Conservation (phyloP, 768 basidiomycete species). For the Boletus tylopilopsis region DNA sequence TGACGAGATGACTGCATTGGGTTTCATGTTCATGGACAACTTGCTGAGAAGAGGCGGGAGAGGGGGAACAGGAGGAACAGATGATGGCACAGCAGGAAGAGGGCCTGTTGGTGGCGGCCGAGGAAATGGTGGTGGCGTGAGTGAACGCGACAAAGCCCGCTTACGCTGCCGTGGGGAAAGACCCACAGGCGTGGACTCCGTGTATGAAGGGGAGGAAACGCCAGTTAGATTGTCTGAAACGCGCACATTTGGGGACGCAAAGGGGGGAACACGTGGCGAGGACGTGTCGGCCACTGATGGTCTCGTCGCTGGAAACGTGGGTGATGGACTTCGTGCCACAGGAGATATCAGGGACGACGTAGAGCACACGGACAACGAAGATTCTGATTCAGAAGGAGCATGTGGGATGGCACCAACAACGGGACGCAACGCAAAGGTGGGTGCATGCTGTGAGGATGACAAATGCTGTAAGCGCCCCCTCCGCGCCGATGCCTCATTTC, state of each 20-base stretch:
- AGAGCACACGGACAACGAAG: constrained; percentile 3
- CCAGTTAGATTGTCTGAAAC: constrained; percentile 2
- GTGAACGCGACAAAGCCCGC: constrained; percentile 23
- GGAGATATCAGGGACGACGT: constrained; percentile 16
- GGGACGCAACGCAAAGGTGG: constrained; percentile 10
- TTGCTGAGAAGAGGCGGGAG: constrained; percentile 23
- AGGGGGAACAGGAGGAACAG: constrained; percentile 24
- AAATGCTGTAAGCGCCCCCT: constrained; percentile 12
- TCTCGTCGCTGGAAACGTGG: background rate
- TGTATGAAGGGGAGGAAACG: background rate
- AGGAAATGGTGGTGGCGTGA: constrained; percentile 24
- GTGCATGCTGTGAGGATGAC: constrained; percentile 3
- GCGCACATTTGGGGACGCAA: constrained; percentile 5
- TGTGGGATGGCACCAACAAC: constrained; percentile 21
- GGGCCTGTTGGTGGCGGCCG: constrained; percentile 29
- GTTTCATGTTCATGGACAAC: constrained; percentile 8
- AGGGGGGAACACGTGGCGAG: background rate
- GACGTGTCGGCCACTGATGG: background rate
- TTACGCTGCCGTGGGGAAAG: constrained; percentile 19
- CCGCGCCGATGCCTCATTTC: background rate
- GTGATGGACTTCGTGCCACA: background rate
- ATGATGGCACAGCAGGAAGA: constrained; percentile 26
- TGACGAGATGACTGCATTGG: constrained; percentile 2
- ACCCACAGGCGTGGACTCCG: constrained; percentile 19
- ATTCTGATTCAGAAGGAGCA: constrained; percentile 21